phyloP scores from a whole-genome alignment of 2,329 filamentous ascomycete genomes.

The Alternaria conjuncta region DNA sequence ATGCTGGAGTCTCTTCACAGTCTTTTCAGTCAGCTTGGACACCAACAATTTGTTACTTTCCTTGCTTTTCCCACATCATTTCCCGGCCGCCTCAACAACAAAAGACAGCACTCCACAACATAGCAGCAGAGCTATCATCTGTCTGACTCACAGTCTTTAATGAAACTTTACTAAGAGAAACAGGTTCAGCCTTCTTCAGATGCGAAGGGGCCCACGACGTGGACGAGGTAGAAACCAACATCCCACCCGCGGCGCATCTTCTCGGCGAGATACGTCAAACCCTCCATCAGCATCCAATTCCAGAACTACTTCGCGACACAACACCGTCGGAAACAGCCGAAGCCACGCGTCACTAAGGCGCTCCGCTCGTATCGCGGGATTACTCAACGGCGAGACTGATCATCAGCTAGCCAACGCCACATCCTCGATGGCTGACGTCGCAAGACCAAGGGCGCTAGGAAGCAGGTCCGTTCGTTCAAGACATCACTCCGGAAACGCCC shows the following conservation, averaged over 20 bases:
- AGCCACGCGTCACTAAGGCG: slow-evolving; percentile 36
- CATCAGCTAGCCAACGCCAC: slow-evolving; percentile 21
- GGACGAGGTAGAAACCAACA: slow-evolving; percentile 46
- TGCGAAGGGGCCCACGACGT: slow-evolving; percentile 45
- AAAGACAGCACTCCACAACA: slow-evolving; percentile 22
- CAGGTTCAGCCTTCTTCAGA: slow-evolving; percentile 44
- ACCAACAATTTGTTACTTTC: slow-evolving; percentile 4
- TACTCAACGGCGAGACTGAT: slow-evolving; percentile 35
- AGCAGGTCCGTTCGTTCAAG: slow-evolving; percentile 41
- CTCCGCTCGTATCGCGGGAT: slow-evolving; percentile 42
- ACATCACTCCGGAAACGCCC: slow-evolving; percentile 31
- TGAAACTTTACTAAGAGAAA: slow-evolving; percentile 37
- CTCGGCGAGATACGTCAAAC: slow-evolving; percentile 34
- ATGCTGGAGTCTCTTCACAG: slow-evolving; percentile 18
- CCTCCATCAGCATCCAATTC: slow-evolving; percentile 17
- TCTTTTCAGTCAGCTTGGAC: slow-evolving; percentile 6
- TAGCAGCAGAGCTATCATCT: slow-evolving; percentile 32
- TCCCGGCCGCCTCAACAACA: slow-evolving; percentile 19
- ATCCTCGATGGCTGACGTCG: slow-evolving; percentile 47
- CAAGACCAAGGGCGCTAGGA: slow-evolving; percentile 42
- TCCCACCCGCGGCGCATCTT: slow-evolving; percentile 33
- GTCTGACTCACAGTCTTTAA: slow-evolving; percentile 16
- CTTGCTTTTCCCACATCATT: slow-evolving; percentile 9
- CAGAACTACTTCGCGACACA: slow-evolving; percentile 19
- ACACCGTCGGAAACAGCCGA: slow-evolving; percentile 22